A percentile compares a stretch with the other conserved stretches of the same genome.
phyloP scores from a whole-genome alignment of 2,329 filamentous ascomycete species.

The Penicillium fuscoglaucum region DNA sequence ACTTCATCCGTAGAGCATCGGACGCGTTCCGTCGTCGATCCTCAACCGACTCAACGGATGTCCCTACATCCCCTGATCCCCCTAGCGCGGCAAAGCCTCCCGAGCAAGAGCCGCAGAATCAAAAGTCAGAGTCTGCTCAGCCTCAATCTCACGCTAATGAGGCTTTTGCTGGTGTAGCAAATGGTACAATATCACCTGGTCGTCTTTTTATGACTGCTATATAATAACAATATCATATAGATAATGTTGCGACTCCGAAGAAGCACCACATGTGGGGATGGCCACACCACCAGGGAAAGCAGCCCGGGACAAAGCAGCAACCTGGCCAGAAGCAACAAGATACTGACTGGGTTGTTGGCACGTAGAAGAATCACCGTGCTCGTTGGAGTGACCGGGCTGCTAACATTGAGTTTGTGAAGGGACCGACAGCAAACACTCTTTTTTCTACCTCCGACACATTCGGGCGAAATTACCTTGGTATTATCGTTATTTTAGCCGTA shows the following conservation, averaged over 20 bases:
- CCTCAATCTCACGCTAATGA: slow-evolving; percentile 9
- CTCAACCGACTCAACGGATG: slow-evolving; percentile 10
- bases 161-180: slow-evolving; percentile 1
- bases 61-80: background rate
- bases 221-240: slow-evolving; percentile 5
- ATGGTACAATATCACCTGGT: slow-evolving; percentile 2
- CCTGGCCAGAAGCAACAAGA: slow-evolving; percentile 2
- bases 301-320: slow-evolving; percentile 7
- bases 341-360: slow-evolving; percentile 13
- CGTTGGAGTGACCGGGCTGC: background rate
- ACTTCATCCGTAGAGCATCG: slow-evolving; percentile 19
- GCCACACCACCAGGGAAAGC: background rate
- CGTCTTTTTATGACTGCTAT: background rate
- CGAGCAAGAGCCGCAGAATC: slow-evolving; percentile 3
- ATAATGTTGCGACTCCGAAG: slow-evolving; percentile 5
- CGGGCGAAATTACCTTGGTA: background rate
- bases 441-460: background rate
- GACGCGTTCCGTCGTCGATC: slow-evolving; percentile 16
- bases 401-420: background rate
- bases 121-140: background rate
- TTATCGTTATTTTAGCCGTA: background rate
- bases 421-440: background rate
- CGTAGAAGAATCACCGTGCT: background rate
- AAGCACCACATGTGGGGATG: slow-evolving; percentile 11
- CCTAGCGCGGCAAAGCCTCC: slow-evolving; percentile 6